These are phyloP conservation scores for Dictyostelium citrinum DNA, from an alignment of 78 protist species.

Conservation along the genomic window DNA sequence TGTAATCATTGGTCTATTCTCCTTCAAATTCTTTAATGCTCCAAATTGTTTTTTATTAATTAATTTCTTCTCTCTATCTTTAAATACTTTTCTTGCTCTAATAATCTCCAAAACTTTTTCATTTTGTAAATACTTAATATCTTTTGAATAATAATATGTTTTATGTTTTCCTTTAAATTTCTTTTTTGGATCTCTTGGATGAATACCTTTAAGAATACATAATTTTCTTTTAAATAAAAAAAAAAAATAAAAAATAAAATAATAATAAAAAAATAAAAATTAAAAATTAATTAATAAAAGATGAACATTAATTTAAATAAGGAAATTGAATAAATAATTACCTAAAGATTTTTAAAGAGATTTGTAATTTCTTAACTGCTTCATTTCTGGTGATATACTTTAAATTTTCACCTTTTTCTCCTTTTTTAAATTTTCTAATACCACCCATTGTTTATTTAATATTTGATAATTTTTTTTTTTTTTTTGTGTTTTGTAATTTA, in stretches of 20 bases:
- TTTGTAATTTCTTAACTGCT: constrained; percentile 89
- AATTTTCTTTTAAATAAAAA: constrained; percentile 77
- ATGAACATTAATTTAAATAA: background rate
- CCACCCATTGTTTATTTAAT: constrained; percentile 47
- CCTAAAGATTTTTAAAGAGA: constrained; percentile 91
- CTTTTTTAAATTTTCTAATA: constrained; percentile 60
- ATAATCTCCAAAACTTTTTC: constrained; percentile 94
- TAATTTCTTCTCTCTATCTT: constrained; percentile 18
- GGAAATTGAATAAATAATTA: background rate
- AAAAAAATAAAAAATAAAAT: background rate
- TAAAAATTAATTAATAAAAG: too few species aligned
- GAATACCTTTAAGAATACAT: constrained; percentile 99
- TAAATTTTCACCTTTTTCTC: constrained; percentile 62
- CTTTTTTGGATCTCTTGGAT: constrained; percentile 96
- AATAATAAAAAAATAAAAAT: background rate
- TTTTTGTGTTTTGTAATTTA: background rate
- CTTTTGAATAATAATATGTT: constrained; percentile 86
- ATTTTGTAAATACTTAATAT: constrained; percentile 91
- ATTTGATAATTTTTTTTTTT: background rate
- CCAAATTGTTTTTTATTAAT: constrained; percentile 26
- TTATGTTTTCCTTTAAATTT: constrained; percentile 84
- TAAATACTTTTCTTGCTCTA: constrained; percentile 82
- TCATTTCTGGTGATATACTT: constrained; percentile 87
- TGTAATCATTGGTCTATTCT: constrained; percentile 15
- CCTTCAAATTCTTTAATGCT: constrained; percentile 10